Percentiles rank a stretch among this genome's conserved stretches.
Evolutionary conservation across 1,284 basidiomycete genomes (phyloP).

Genomic region (Boletellus dicymbophilus): DNA sequence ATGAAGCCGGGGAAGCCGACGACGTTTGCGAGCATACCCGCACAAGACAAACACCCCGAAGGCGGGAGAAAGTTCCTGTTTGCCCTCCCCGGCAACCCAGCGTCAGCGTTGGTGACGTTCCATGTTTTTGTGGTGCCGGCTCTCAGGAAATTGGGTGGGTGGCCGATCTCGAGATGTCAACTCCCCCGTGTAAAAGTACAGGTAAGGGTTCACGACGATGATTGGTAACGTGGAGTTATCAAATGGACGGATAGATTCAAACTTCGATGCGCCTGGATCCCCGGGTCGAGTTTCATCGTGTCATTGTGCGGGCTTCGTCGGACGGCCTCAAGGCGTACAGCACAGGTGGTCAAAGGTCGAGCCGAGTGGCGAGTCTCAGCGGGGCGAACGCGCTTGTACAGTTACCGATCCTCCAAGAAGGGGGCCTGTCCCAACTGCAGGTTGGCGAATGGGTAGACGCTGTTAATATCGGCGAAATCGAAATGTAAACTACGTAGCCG

Average conservation of each 20-base stretch:
- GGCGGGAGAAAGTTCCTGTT: slow-evolving; percentile 63
- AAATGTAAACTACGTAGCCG: slow-evolving; percentile 26
- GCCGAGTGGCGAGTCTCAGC: slow-evolving; percentile 73
- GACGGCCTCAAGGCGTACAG: slow-evolving; percentile 66
- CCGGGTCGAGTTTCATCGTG: slow-evolving; percentile 83
- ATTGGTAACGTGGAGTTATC: background rate
- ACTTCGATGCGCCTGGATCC: slow-evolving; percentile 68
- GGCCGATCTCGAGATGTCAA: slow-evolving; percentile 52
- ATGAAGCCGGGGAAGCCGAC: slow-evolving; percentile 83
- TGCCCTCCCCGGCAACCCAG: slow-evolving; percentile 88
- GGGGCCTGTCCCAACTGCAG: slow-evolving; percentile 43
- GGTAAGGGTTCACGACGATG: slow-evolving; percentile 37
- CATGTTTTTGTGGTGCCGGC: slow-evolving; percentile 85
- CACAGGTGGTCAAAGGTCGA: slow-evolving; percentile 85
- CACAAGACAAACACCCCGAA: slow-evolving; percentile 13
- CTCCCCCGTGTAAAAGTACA: slow-evolving; percentile 68
- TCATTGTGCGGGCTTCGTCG: slow-evolving; percentile 50
- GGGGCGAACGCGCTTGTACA: slow-evolving; percentile 78
- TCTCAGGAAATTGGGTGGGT: slow-evolving; percentile 73
- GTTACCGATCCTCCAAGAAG: slow-evolving; percentile 54
- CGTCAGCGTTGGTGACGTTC: slow-evolving; percentile 87
- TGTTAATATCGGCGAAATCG: slow-evolving; percentile 69
- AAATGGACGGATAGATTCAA: slow-evolving; percentile 44
- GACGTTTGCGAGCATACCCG: slow-evolving; percentile 79
- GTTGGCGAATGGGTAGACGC: slow-evolving; percentile 57